These are phyloP conservation scores for Aspergillus quadricinctus DNA, from an alignment of 2,329 filamentous ascomycete genomes.

Conservation along the genomic window DNA sequence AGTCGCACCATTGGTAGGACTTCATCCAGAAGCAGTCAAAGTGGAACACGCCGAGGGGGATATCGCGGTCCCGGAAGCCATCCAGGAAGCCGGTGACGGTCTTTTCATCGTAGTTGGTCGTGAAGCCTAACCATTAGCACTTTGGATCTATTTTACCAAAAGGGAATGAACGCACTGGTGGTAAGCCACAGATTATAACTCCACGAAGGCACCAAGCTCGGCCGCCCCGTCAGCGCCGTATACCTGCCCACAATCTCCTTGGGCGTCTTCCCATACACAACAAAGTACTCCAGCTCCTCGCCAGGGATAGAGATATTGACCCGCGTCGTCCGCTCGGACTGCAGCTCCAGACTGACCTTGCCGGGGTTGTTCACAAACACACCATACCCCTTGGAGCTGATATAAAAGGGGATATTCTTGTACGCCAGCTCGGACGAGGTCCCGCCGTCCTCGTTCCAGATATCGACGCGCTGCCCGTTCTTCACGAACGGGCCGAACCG, in stretches of 20 bases:
- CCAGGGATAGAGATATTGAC: slow-evolving; percentile 66
- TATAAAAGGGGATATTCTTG: slow-evolving; percentile 41
- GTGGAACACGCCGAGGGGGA: slow-evolving; percentile 68
- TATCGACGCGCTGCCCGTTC: slow-evolving; percentile 63
- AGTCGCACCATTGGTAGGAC: slow-evolving; percentile 71
- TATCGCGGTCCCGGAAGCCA: slow-evolving; percentile 62
- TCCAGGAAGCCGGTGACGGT: slow-evolving; percentile 65
- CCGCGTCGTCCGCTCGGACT: slow-evolving; percentile 67
- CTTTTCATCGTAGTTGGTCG: slow-evolving; percentile 66
- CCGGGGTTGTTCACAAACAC: slow-evolving; percentile 70
- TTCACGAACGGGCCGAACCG: slow-evolving; percentile 74
- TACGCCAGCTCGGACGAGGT: slow-evolving; percentile 39
- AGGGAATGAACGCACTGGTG: slow-evolving; percentile 49
- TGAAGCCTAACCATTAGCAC: too few species aligned
- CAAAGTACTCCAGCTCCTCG: slow-evolving; percentile 68
- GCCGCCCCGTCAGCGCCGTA: slow-evolving; percentile 61
- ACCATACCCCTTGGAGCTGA: slow-evolving; percentile 64
- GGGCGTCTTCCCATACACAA: slow-evolving; percentile 67
- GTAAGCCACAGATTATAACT: slow-evolving; percentile 73
- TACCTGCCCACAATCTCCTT: slow-evolving; percentile 69
- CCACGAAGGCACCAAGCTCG: slow-evolving; percentile 65
- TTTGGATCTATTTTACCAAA: too few species aligned
- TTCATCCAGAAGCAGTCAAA: slow-evolving; percentile 78
- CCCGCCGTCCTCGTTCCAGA: slow-evolving; percentile 57
- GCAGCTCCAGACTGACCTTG: slow-evolving; percentile 66